A percentile compares a stretch with the other conserved stretches of the same genome.
phyloP scores from a whole-genome alignment of 2,329 filamentous ascomycete genomes.

The Cordyceps cateniannulata region DNA sequence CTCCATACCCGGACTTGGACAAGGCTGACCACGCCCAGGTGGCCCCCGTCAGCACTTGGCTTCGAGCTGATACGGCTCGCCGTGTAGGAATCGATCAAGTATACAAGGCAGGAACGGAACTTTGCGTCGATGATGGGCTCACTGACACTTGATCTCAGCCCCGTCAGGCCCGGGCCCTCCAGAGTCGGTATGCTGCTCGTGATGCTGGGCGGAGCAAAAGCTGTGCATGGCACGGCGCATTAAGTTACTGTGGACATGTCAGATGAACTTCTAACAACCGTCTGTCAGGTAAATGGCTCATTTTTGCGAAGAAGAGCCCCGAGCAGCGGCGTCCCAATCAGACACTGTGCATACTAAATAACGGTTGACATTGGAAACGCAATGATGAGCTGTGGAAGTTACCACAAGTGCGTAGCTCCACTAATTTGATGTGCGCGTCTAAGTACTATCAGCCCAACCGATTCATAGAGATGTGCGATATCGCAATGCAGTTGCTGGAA shows the following conservation, averaged over 20 bases:
- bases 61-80: background rate
- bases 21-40: background rate
- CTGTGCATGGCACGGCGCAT: background rate
- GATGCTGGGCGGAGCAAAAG: background rate
- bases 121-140: background rate
- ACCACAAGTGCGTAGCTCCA: no score
- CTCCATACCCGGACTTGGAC: background rate
- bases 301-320: background rate
- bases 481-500: no score
- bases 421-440: no score
- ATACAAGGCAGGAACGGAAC: no score
- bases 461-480: no score
- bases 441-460: no score
- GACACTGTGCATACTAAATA: no score
- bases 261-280: background rate
- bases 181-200: background rate
- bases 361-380: no score
- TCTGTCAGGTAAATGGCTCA: background rate
- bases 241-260: background rate
- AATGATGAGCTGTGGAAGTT: no score
- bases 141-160: background rate
- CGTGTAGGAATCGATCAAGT: background rate
- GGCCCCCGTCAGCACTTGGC: conserved; percentile 1
- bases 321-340: no score
- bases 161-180: background rate